Base-by-base conservation (phyloP, 805 yeast species). In the Candida odintsovae region DNA sequence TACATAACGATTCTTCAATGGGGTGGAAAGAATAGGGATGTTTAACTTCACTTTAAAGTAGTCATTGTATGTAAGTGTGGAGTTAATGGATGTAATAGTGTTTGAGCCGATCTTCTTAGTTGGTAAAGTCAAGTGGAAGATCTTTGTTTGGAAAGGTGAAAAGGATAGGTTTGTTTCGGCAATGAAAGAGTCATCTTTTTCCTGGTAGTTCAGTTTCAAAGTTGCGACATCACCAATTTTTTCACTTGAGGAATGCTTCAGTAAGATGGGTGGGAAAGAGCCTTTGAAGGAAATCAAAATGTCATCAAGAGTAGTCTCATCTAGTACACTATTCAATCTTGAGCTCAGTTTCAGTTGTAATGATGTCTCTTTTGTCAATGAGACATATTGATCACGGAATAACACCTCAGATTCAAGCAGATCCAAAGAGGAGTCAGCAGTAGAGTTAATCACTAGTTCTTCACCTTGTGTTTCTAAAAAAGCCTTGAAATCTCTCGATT, bases 341-440 rank as follows among this genome's bases (percentile, higher is more conserved):
- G 66, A 65, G 7, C 48, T 50, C 19, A 73, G 38, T 1, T 49
- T 47, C 7, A 73, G 2, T 48, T 73, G 77, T 10, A 71, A 49
- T 1, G 46, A 33, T 29, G 50, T 35, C 1, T 41, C n/a, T 10
- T 53, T 44, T 1, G 60, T 50, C 23, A 59, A 21, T 3, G 65
- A 50, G 7, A 58, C 52, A 9, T 50, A 40, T 0, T 38, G 20
- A 3, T 45, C 31, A 35, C 50, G 52, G 46, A 64, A 62, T 2
- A 63, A 31, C 4, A 59, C 51, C 15, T 50, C 51, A 3, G 56
- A 48, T n/a, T 55, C 52, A 36, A 63, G 53, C 3, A 62, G 39
- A 25, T 60, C 59, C 41, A 57, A 56, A 16, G 43, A 55, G 8
- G 61, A 57, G 26, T 53, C 61, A 31, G 57, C 47, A 7, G 57